Percentiles rank a stretch among this genome's conserved stretches.
phyloP scores from a whole-genome alignment of 148 eudicot species.

The Rhododendron williamsianum region DNA sequence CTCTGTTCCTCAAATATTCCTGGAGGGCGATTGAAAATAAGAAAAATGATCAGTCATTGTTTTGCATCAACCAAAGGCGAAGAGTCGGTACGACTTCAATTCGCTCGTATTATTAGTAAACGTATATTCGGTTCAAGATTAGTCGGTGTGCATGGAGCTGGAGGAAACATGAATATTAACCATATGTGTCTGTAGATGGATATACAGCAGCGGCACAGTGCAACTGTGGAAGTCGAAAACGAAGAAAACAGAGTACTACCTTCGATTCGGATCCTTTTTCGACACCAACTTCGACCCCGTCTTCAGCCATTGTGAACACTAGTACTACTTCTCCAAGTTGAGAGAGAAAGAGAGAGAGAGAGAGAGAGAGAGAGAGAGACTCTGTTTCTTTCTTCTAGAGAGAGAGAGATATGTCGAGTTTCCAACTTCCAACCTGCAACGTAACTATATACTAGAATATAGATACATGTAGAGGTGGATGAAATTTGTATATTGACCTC shows the following conservation, averaged over 20 bases:
- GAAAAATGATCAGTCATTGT: not conserved
- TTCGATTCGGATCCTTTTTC: constrained; percentile 21
- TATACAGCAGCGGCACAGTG: not conserved
- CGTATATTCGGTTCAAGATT: not conserved
- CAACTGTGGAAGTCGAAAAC: not conserved
- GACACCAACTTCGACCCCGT: constrained; percentile 18
- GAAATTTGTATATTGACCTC: constrained; percentile 5
- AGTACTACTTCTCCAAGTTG: not conserved
- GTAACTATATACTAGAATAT: constrained; percentile 29
- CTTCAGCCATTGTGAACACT: constrained; percentile 20
- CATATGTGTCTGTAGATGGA: not conserved
- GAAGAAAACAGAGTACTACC: constrained; percentile 2
- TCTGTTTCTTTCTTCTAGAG: not conserved
- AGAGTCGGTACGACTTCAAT: not conserved
- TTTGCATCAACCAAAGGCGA: not conserved
- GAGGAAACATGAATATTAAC: not conserved
- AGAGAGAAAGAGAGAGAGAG: constrained; percentile 2
- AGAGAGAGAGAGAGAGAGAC: constrained; percentile 3
- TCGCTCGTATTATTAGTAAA: not conserved
- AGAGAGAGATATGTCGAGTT: constrained; percentile 4
- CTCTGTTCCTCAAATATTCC: constrained; percentile 6
- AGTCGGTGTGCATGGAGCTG: not conserved
- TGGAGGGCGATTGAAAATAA: not conserved
- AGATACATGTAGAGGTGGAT: not conserved
- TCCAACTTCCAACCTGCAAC: constrained; percentile 62